phyloP scores from a whole-genome alignment of 352 stramenopile genomes.

The Halophytophthora polymorphica region DNA sequence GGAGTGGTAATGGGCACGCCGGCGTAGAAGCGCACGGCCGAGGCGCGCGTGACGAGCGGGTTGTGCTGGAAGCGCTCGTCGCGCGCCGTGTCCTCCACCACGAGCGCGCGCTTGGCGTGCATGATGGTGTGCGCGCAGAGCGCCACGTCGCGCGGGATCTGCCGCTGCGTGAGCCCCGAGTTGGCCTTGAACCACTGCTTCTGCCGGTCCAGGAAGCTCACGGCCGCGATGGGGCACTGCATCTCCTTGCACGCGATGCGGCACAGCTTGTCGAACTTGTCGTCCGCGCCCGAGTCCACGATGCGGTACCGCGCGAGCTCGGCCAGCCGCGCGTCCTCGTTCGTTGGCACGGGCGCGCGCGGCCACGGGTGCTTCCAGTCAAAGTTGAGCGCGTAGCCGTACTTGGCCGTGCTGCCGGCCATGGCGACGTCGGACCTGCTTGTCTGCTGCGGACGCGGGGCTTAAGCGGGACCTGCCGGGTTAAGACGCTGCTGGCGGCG shows the following conservation, averaged over 20 bases:
- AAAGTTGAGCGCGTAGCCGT: conserved; percentile 79
- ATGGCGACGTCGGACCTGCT: no score
- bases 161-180: conserved; percentile 74
- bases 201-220: conserved; percentile 85
- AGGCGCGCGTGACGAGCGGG: conserved; percentile 76
- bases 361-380: conserved; percentile 86
- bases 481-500: no score
- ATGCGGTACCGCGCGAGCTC: conserved; percentile 74
- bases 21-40: conserved; percentile 80
- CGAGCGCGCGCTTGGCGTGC: conserved; percentile 75
- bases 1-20: conserved; percentile 79
- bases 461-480: no score
- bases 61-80: conserved; percentile 85
- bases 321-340: conserved; percentile 66
- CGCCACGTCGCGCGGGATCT: conserved; percentile 80
- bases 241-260: conserved; percentile 87
- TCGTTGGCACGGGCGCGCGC: conserved; percentile 57
- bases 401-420: conserved; percentile 39
- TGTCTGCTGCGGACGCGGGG: no score
- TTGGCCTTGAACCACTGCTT: conserved; percentile 89
- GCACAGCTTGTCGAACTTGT: conserved; percentile 87
- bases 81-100: conserved; percentile 79
- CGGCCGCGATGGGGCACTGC: conserved; percentile 85
- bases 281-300: conserved; percentile 76
- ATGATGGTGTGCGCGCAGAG: conserved; percentile 87